Evolutionary conservation across 768 basidiomycete genomes (phyloP).

Genomic region (Dendrothele bispora): DNA sequence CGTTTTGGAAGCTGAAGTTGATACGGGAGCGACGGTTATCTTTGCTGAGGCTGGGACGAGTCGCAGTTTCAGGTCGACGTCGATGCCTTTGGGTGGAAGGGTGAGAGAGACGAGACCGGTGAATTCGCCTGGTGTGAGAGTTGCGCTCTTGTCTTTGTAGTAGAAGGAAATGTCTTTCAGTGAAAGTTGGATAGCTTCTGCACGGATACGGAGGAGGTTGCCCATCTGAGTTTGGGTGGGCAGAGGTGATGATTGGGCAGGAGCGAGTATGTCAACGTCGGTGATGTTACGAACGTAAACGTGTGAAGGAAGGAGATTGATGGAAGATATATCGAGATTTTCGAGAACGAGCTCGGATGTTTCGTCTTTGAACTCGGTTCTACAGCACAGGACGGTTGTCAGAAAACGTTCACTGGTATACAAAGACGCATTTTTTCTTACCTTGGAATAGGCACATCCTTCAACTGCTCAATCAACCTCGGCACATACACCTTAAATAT

Average conservation of each 20-base stretch:
- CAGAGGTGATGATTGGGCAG: neutral
- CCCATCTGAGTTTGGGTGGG: slow-evolving; percentile 35
- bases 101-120: slow-evolving; percentile 62
- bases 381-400: slow-evolving; percentile 20
- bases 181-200: slow-evolving; percentile 63
- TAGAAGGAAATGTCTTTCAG: slow-evolving; percentile 73
- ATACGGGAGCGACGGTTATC: slow-evolving; percentile 2
- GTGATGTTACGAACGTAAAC: slow-evolving; percentile 74
- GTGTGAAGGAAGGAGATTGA: slow-evolving; percentile 68
- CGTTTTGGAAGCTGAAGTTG: neutral
- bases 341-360: slow-evolving; percentile 76
- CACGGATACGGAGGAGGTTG: slow-evolving; percentile 62
- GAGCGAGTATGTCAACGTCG: slow-evolving; percentile 38
- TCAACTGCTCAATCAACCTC: slow-evolving; percentile 47
- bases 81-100: slow-evolving; percentile 66
- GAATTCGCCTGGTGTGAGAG: slow-evolving; percentile 54
- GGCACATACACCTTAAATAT: slow-evolving; percentile 80
- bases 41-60: slow-evolving; percentile 52
- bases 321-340: slow-evolving; percentile 67
- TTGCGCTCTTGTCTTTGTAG: slow-evolving; percentile 60
- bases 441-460: slow-evolving; percentile 72
- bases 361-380: slow-evolving; percentile 69
- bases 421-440: slow-evolving; percentile 18
- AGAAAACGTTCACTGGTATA: neutral
- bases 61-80: slow-evolving; percentile 66